A percentile compares a stretch with the other conserved stretches of the same genome.
phyloP scores from a whole-genome alignment of 202 grass and related monocot genomes.

The Setaria italica region DNA sequence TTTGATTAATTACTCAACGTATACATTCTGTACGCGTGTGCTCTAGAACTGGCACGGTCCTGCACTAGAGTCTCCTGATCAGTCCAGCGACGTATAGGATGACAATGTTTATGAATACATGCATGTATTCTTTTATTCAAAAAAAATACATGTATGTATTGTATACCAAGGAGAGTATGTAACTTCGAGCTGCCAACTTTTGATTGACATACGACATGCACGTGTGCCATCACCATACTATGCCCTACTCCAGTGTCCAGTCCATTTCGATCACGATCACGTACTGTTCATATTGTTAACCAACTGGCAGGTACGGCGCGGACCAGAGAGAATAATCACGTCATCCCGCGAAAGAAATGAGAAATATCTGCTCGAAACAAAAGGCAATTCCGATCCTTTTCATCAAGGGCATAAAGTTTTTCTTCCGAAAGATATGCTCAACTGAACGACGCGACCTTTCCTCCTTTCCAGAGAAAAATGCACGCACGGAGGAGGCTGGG shows the following conservation, averaged over 20 bases:
- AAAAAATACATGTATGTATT: too few relatives aligned
- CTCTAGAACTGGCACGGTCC: too few relatives aligned
- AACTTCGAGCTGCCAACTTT: neutral
- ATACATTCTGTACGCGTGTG: too few relatives aligned
- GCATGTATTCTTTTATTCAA: too few relatives aligned
- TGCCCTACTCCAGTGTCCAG: neutral
- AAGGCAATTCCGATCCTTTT: neutral
- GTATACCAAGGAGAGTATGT: neutral
- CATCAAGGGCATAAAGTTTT: constrained; percentile 30
- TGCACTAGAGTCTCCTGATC: too few relatives aligned
- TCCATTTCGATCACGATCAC: neutral
- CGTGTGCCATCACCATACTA: neutral
- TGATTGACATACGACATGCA: neutral
- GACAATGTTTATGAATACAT: too few relatives aligned
- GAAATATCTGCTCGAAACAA: neutral
- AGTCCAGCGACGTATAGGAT: too few relatives aligned
- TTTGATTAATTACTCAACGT: too few relatives aligned
- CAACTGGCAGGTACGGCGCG: too few relatives aligned
- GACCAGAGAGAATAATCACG: neutral
- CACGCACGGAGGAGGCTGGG: neutral
- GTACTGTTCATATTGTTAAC: too few relatives aligned
- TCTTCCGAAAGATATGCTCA: constrained; percentile 5
- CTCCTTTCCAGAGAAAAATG: neutral
- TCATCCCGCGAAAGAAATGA: neutral
- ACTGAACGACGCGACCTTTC: constrained; percentile 9